Evolutionary conservation across 2,329 filamentous ascomycete species (phyloP), one percentile per base, ranked within the genome.

Genomic region (Fusarium graminum): DNA sequence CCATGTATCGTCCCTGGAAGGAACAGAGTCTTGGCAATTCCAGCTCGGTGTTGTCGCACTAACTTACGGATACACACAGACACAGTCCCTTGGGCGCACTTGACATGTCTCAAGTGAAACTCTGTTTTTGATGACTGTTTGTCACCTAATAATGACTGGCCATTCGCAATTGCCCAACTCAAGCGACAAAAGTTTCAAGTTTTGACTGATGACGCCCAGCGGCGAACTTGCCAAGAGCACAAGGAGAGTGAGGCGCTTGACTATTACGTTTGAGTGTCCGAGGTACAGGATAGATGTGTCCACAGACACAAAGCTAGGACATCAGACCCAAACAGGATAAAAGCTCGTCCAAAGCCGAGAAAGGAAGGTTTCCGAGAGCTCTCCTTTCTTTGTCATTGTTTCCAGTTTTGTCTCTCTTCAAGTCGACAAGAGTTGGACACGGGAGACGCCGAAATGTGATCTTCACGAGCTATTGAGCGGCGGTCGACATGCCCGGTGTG

Each of bases 261-360:
- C 28, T 29, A 12, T 29, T 29, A 29, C 28, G 28, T 29, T 29
- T 29, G 28, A 12, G 9, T 6, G 28, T 29, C 28, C n/a, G 14
- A 17, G 6, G 25, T 39, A 12, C 25, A 32, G 22, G 30, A 57
- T 44, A 30, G 44, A 25, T 6, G 25, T 45, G 19, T 26, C 34
- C 39, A 54, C 42, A 13, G 11, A 53, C 17, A 14, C 22, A 32
- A 16, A 25, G n/a, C 22, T 14, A 42, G 46, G 25, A 40, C 25
- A 60, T 40, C 41, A 50, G 50, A 34, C 59, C 57, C 34, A 29
- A 63, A 63, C 36, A 63, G 62, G 59, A 57, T 32, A 63, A 41
- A 57, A 62, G 44, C 19, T 9, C 25, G 50, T n/a, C 43, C 50
- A 57, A 14, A 22, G 8, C 30, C 32, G 30, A 12, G 19, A 39